These are phyloP conservation scores for Pythium folliculosum DNA, from an alignment of 352 stramenopile species.

Conservation along the genomic window DNA sequence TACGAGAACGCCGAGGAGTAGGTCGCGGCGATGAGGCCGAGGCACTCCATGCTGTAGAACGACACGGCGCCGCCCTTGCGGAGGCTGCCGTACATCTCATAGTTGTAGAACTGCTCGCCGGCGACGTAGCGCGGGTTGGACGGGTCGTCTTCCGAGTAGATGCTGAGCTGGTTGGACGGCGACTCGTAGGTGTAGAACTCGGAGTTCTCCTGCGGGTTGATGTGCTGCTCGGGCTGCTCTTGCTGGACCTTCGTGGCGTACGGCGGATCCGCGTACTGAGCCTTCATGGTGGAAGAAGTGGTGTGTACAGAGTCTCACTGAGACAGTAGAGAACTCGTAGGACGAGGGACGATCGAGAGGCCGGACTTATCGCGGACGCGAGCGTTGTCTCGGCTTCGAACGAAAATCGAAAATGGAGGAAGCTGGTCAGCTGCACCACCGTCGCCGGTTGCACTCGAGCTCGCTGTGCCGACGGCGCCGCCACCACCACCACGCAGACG, in stretches of 20 bases:
- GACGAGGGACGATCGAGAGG: background rate
- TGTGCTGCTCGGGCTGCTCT: constrained; percentile 11
- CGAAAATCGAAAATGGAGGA: constrained; percentile 18
- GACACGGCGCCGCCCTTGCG: constrained; percentile 58
- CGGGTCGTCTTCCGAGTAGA: constrained; percentile 28
- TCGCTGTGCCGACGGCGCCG: background rate
- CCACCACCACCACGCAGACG: background rate
- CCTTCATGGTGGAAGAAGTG: constrained; percentile 17
- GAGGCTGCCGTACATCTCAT: constrained; percentile 68
- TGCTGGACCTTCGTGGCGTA: constrained; percentile 9
- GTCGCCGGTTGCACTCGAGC: background rate
- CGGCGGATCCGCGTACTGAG: background rate
- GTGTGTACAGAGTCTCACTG: background rate
- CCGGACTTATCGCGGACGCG: background rate
- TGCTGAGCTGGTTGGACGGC: constrained; percentile 21
- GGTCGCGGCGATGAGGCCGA: constrained; percentile 60
- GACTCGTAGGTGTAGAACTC: constrained; percentile 30
- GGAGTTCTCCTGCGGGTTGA: constrained; percentile 18
- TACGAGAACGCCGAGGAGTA: constrained; percentile 78
- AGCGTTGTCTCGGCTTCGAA: background rate
- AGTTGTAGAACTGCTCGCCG: constrained; percentile 75
- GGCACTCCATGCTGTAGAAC: constrained; percentile 61
- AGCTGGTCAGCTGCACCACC: background rate
- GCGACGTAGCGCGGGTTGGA: constrained; percentile 52
- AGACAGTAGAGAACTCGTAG: background rate